Evolutionary conservation across 495 filamentous ascomycete genomes (phyloP), one percentile per base, ranked within the genome.

Genomic region (Penicillium fimorum): DNA sequence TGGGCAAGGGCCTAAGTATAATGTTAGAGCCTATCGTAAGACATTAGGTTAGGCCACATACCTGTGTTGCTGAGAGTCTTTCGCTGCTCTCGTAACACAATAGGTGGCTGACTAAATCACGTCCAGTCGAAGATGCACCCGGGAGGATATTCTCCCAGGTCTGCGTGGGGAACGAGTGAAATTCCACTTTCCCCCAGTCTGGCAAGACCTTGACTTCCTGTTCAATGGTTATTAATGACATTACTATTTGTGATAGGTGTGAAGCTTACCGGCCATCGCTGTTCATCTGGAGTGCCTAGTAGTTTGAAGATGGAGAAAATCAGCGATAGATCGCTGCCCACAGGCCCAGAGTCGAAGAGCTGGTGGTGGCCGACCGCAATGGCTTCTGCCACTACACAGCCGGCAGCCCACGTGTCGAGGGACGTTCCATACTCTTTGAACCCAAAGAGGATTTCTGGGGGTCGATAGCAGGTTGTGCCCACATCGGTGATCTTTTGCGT

Each of bases 401-500:
- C 94, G 2, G 90, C 86, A 5, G 87, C 89, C 94, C 94, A 99
- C 59, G 96, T 82, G 75, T 99, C 94, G 8, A 97, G 74, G 7
- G 79, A 69, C 3, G 76, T 61, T 22, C 79, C 82, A 64, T 99
- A 99, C 1, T 73, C 77, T 32, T 71, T 81, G 58, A 88, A 82
- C 10, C 94, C 95, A 68, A 99, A 99, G 11, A 99, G 75, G 3
- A 92, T 79, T 70, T 99, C 94, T 0, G 94, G 94, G 0, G 94
- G 79, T 12, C 95, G 84, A 67, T 99, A 99, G 49, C 84, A 85
- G 0, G 92, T 91, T 0, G 94, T 97, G 6, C 94, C 94, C 10
- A 99, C 87, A 69, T 99, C 94, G 13, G 91, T 87, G 57, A 96
- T 87, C 71, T 96, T 97, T 48, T 79, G 58, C 48, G 81, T 69